Evolutionary conservation across 768 basidiomycete species (phyloP), one percentile per base, ranked within the genome.

Genomic region (Termitomyces sp.): DNA sequence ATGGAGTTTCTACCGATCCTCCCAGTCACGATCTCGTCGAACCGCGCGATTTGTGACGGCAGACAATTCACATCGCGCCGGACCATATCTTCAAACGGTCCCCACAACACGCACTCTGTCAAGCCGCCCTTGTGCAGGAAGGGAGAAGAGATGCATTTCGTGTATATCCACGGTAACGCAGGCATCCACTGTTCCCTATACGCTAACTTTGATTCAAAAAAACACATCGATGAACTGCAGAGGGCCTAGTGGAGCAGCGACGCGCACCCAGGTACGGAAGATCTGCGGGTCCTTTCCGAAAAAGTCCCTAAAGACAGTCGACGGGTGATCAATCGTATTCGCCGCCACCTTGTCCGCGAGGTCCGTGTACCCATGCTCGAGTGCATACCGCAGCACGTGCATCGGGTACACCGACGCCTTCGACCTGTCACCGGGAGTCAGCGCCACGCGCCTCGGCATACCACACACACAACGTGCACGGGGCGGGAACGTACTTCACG

Each of bases 121-220:
- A 49, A 1, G 1, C 60, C 56, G 6, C 60, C 60, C 46, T 57
- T 53, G 18, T 61, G 60, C n/a, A 57, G 33, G 6, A 1, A 26
- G 6, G 12, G 40, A 28, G 20, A 12, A 2, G 46, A 47, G n/a
- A 56, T 56, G 5, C 45, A 32, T 6, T 20, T 26, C 6, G 45
- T 35, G 52, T 54, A 61, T 6, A 61, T 38, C 26, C 4, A 28
- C 3, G 32, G 40, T n/a, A 57, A 33, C 7, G 43, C 47, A 13
- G 7, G 13, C 40, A 50, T 50, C 51, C 52, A 61, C 9, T 48
- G 56, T 7, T 57, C 60, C 24, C 43, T 57, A 20, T 61, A 61
- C 9, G 46, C 56, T 10, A 5, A 13, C 43, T 44, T 13, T 1
- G 6, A 20, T n/a, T 1, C 38, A 6, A n/a, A 20, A 14, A n/a